Evolutionary conservation across 2,329 filamentous ascomycete species (phyloP).

Genomic region (Aphanocladium album): DNA sequence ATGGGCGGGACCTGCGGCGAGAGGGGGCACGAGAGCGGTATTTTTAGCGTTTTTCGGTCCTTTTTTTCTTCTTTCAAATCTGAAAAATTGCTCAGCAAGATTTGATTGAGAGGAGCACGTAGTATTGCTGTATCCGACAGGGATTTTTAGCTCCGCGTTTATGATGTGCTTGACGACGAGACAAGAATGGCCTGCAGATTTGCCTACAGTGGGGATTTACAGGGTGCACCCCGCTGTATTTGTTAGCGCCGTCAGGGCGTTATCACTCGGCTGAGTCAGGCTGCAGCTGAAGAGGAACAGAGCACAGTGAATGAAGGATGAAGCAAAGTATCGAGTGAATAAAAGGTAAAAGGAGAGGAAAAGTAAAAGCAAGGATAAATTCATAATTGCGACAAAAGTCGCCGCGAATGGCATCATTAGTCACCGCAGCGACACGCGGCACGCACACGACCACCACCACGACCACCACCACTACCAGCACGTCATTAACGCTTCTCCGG

Average conservation of each 20-base stretch:
- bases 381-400: not conserved
- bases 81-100: no score
- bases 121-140: no score
- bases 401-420: no score
- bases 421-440: not conserved
- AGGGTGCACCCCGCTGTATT: not conserved
- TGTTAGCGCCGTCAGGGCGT: not conserved
- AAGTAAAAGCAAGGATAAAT: not conserved
- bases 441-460: not conserved
- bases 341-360: not conserved
- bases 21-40: not conserved
- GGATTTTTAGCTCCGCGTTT: not conserved
- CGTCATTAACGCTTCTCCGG: not conserved
- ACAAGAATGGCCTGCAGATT: not conserved
- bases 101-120: no score
- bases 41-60: not conserved
- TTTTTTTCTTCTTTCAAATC: not conserved
- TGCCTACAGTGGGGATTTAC: not conserved
- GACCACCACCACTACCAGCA: not conserved
- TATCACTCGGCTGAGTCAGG: conserved; percentile 9
- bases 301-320: not conserved
- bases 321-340: not conserved
- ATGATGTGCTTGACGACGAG: not conserved
- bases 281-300: not conserved
- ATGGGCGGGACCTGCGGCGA: not conserved